Evolutionary conservation across 1,284 basidiomycete genomes (phyloP).

Genomic region (Melampsora larici-populina): DNA sequence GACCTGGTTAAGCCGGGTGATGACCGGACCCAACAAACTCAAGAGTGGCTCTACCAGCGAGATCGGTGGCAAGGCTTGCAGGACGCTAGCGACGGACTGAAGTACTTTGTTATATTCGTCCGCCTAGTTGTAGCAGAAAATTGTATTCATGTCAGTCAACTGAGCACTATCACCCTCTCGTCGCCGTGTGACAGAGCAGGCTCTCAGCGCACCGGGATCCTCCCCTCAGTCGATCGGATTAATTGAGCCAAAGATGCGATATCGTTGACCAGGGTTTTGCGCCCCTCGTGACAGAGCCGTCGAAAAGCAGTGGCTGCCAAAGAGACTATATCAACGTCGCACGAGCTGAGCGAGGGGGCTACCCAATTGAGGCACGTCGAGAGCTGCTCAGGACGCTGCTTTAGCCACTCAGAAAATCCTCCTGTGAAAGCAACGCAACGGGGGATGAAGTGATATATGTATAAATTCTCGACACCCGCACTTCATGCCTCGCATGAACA

Average conservation of each 20-base stretch:
- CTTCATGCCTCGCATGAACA: neutral
- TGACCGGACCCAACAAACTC: neutral
- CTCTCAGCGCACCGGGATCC: conserved; percentile 46
- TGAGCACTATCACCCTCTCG: neutral
- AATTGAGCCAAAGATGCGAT: conserved; percentile 49
- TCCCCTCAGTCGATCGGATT: conserved; percentile 47
- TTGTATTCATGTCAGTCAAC: neutral
- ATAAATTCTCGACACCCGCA: neutral
- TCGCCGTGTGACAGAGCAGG: neutral
- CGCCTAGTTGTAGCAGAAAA: conserved; percentile 29
- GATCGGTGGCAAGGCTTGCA: conserved; percentile 48
- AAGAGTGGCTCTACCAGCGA: conserved; percentile 46
- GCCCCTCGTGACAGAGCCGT: conserved; percentile 47
- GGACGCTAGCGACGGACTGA: conserved; percentile 49
- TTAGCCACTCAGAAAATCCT: conserved; percentile 49
- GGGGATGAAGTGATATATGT: neutral
- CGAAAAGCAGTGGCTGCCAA: conserved; percentile 48
- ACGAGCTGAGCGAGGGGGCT: conserved; percentile 46
- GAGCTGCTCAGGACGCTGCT: conserved; percentile 44
- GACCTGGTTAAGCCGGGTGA: conserved; percentile 7
- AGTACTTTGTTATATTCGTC: conserved; percentile 50
- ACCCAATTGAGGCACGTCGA: conserved; percentile 44
- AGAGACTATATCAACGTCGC: conserved; percentile 41
- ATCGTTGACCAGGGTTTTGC: conserved; percentile 47
- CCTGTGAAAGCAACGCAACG: conserved; percentile 42